Conservation (phyloP, 2,329 filamentous ascomycete species). For the Calonectria leucothoes region DNA sequence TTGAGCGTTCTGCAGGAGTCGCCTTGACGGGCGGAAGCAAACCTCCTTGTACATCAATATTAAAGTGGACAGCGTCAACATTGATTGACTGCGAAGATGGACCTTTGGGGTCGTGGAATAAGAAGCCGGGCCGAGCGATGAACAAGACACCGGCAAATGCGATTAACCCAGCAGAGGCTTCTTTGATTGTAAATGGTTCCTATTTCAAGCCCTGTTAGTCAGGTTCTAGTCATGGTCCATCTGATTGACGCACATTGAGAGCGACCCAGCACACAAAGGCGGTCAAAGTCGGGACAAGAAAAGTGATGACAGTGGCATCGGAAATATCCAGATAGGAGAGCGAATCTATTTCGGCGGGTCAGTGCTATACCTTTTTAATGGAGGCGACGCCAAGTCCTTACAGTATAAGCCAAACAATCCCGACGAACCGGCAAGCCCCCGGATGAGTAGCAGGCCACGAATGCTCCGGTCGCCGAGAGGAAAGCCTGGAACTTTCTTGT, state of each 20-base stretch:
- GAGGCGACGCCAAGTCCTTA: conserved; percentile 28
- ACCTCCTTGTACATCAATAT: conserved; percentile 27
- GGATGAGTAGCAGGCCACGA: conserved; percentile 69
- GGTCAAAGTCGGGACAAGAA: conserved; percentile 78
- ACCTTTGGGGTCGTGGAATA: conserved; percentile 56
- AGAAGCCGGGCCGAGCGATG: conserved; percentile 75
- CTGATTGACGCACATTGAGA: conserved; percentile 28
- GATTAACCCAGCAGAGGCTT: conserved; percentile 76
- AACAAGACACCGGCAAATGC: conserved; percentile 80
- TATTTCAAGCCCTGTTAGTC: conserved; percentile 47
- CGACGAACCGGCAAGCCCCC: conserved; percentile 73
- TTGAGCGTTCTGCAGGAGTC: conserved; percentile 70
- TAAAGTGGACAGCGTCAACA: conserved; percentile 1
- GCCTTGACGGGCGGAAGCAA: conserved; percentile 45
- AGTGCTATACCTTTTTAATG: neutral
- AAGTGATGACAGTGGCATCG: conserved; percentile 84
- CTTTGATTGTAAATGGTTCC: conserved; percentile 78
- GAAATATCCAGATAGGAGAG: conserved; percentile 78
- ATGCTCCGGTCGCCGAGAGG: conserved; percentile 75
- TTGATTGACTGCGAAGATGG: neutral
- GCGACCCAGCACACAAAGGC: conserved; percentile 73
- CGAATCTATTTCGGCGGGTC: conserved; percentile 47
- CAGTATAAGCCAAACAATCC: conserved; percentile 72
- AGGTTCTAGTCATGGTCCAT: fast-evolving
- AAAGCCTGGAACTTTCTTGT: conserved; percentile 65